Evolutionary conservation across 1,139 yeast species (phyloP).

Genomic region (Wickerhamomyces sp.): DNA sequence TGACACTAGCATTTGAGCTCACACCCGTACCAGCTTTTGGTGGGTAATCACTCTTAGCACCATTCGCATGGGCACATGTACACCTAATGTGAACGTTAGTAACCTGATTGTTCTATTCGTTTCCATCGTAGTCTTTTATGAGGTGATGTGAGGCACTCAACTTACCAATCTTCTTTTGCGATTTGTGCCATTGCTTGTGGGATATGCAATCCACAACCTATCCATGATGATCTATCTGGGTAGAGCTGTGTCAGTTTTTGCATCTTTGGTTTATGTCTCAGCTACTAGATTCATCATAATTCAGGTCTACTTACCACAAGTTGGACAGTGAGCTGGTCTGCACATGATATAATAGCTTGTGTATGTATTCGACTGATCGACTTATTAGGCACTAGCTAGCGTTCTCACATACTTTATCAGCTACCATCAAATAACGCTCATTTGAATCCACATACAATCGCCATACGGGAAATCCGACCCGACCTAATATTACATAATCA

Average conservation of each 20-base stretch:
- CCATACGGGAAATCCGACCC: too few species aligned
- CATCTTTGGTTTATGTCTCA: too few species aligned
- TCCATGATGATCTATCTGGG: not conserved
- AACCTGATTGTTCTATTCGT: not conserved
- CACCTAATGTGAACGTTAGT: not conserved
- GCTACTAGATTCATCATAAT: too few species aligned
- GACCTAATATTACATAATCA: too few species aligned
- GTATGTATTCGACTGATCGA: too few species aligned
- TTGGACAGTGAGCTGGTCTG: not conserved
- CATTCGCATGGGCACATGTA: not conserved
- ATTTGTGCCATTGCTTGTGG: not conserved
- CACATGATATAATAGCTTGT: not conserved
- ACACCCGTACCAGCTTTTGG: not conserved
- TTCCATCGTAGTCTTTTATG: too few species aligned
- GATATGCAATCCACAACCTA: not conserved
- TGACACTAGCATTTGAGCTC: not conserved
- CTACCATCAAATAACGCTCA: too few species aligned
- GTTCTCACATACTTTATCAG: too few species aligned
- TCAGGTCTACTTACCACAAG: not conserved
- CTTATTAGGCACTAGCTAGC: too few species aligned
- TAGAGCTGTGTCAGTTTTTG: too few species aligned
- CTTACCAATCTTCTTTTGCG: not conserved
- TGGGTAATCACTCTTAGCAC: not conserved
- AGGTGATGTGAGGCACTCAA: not conserved
- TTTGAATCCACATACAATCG: too few species aligned